Percentiles rank a stretch among this genome's conserved stretches.
Evolutionary conservation across 345 rosid species (phyloP).

Genomic region (Lenwebbia sp.): DNA sequence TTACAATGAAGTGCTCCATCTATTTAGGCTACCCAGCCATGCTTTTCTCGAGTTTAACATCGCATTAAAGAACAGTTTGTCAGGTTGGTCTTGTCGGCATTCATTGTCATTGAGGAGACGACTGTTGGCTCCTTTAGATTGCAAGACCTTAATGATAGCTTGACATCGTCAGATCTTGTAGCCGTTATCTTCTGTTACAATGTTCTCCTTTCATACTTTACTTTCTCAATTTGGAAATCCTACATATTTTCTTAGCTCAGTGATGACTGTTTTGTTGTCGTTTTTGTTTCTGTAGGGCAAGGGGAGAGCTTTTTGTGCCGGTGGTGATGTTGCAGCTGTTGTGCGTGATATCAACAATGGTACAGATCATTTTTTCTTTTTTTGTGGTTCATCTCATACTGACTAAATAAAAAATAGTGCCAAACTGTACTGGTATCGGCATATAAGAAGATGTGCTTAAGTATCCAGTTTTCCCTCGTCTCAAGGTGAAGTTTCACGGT

Average conservation of each 20-base stretch:
- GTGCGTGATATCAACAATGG: slow-evolving; percentile 23
- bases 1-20: neutral
- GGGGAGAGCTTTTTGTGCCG: slow-evolving; percentile 80
- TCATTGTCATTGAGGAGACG: neutral
- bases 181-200: neutral
- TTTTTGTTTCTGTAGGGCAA: slow-evolving; percentile 27
- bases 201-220: neutral
- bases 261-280: slow-evolving; percentile 25
- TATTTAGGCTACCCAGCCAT: neutral
- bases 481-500: neutral
- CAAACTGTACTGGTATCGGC: neutral
- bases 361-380: neutral
- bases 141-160: neutral
- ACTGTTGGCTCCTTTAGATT: neutral
- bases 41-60: neutral
- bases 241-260: slow-evolving; percentile 37
- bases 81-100: neutral
- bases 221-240: neutral
- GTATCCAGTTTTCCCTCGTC: neutral
- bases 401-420: neutral
- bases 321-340: slow-evolving; percentile 72
- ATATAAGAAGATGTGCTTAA: neutral
- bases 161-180: neutral
- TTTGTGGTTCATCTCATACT: neutral
- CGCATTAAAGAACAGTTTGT: neutral